Conservation (phyloP, 2,329 filamentous ascomycete species). For the Stagonosporopsis cucurbitacearum region DNA sequence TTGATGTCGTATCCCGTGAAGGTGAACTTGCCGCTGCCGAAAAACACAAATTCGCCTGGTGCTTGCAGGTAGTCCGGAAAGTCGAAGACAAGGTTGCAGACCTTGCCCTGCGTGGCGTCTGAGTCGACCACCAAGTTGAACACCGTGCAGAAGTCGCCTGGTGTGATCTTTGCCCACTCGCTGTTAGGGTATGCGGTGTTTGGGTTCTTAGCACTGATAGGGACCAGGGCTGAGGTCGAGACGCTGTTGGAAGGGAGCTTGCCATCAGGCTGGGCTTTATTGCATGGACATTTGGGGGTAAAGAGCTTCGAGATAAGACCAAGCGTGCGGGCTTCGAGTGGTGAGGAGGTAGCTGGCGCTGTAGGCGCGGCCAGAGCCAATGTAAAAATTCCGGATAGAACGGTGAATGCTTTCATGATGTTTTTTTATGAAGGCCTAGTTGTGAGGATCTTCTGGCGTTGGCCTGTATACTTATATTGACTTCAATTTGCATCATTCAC, state of each 20-base stretch:
- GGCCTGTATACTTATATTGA: background rate
- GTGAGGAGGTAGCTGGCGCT: slow-evolving; percentile 18
- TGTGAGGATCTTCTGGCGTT: background rate
- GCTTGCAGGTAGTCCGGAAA: slow-evolving; percentile 27
- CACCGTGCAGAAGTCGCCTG: slow-evolving; percentile 39
- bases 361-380: slow-evolving; percentile 46
- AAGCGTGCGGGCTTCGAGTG: slow-evolving; percentile 32
- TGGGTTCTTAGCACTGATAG: slow-evolving; percentile 30
- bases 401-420: slow-evolving; percentile 39
- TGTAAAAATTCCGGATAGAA: slow-evolving; percentile 46
- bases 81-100: slow-evolving; percentile 42
- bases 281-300: slow-evolving; percentile 24
- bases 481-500: background rate
- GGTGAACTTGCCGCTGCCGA: slow-evolving; percentile 29
- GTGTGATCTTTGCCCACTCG: slow-evolving; percentile 30
- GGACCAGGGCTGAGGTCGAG: slow-evolving; percentile 27
- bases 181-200: slow-evolving; percentile 26
- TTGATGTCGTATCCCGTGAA: slow-evolving; percentile 35
- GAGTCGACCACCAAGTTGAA: slow-evolving; percentile 38
- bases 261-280: slow-evolving; percentile 28
- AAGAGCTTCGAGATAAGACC: slow-evolving; percentile 13
- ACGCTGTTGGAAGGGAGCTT: slow-evolving; percentile 31
- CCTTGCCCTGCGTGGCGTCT: slow-evolving; percentile 30
- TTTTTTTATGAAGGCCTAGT: no score
- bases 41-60: slow-evolving; percentile 24